A percentile compares a stretch with the other conserved stretches of the same genome.
Conservation (phyloP, 192 early-diverging fungal genomes). For the Coemansia asiatica region DNA sequence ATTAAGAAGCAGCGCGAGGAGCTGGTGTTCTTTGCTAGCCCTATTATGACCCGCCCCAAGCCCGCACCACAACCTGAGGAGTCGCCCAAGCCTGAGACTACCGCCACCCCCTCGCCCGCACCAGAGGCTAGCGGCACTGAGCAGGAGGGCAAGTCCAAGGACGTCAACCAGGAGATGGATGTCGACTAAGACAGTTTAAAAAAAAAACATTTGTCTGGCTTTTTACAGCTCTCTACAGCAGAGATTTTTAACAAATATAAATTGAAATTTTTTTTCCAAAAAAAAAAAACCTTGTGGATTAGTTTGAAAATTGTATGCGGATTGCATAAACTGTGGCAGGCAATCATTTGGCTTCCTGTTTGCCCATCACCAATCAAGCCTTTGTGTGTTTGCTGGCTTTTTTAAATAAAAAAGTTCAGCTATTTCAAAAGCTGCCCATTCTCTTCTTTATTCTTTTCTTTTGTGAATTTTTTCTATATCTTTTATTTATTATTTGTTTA, state of each 20-base stretch:
- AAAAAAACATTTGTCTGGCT: too few species aligned
- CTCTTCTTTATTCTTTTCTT: too few species aligned
- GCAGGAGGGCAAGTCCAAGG: constrained; percentile 49
- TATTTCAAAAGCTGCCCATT: not conserved
- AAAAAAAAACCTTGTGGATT: too few species aligned
- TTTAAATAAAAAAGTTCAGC: not conserved
- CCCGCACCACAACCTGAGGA: constrained; percentile 67
- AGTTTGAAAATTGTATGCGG: too few species aligned
- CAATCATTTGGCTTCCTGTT: too few species aligned
- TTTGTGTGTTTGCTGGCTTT: too few species aligned
- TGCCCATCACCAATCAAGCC: too few species aligned
- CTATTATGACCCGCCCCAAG: constrained; percentile 90
- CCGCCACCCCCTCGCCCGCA: constrained; percentile 40
- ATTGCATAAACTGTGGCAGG: too few species aligned
- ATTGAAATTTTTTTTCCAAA: too few species aligned
- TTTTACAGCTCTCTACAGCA: too few species aligned
- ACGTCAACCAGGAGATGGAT: constrained; percentile 62
- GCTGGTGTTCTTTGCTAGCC: constrained; percentile 68
- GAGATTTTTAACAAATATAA: too few species aligned
- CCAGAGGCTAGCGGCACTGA: constrained; percentile 19
- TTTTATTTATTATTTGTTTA: not conserved
- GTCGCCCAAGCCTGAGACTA: constrained; percentile 31
- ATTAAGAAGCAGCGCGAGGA: constrained; percentile 74
- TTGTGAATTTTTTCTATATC: too few species aligned
- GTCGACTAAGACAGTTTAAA: constrained; percentile 72